Percentiles rank a stretch among this genome's conserved stretches.
These are phyloP conservation scores for Sclerotinia minor DNA, from an alignment of 2,329 filamentous ascomycete genomes.

Conservation along the genomic window DNA sequence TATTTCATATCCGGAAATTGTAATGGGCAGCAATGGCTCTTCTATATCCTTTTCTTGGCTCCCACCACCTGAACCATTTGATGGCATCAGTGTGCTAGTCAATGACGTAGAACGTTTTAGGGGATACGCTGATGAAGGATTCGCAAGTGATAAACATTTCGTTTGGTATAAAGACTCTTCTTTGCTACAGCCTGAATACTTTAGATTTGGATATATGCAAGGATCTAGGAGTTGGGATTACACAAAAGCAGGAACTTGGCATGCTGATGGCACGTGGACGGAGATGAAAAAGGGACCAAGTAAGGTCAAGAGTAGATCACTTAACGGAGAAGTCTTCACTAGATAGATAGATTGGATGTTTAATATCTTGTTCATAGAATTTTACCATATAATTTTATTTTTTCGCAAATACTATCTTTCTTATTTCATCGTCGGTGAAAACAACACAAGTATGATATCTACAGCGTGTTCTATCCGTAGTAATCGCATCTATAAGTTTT, in stretches of 20 bases:
- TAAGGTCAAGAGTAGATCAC: conserved; percentile 36
- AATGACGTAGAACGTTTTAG: conserved; percentile 83
- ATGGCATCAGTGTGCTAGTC: conserved; percentile 77
- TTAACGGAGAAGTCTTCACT: conserved; percentile 31
- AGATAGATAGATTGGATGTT: conserved; percentile 7
- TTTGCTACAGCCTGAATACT: conserved; percentile 63
- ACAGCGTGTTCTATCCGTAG: no score
- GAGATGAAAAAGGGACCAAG: conserved; percentile 52
- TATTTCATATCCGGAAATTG: conserved; percentile 51
- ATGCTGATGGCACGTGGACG: conserved; percentile 61
- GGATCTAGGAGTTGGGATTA: conserved; percentile 68
- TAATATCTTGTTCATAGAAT: background rate
- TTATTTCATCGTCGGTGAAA: no score
- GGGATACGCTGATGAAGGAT: conserved; percentile 62
- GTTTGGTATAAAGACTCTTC: conserved; percentile 57
- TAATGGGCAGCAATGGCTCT: conserved; percentile 51
- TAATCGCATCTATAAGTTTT: no score
- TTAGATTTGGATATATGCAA: conserved; percentile 72
- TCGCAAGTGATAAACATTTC: conserved; percentile 50
- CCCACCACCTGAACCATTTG: conserved; percentile 54
- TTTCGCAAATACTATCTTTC: no score
- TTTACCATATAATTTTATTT: background rate
- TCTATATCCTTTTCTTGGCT: conserved; percentile 42
- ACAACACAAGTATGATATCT: no score
- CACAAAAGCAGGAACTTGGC: conserved; percentile 73